Evolutionary conservation across 495 filamentous ascomycete species (phyloP), one percentile per base, ranked within the genome.

Genomic region (Chaetomium cochliodes): DNA sequence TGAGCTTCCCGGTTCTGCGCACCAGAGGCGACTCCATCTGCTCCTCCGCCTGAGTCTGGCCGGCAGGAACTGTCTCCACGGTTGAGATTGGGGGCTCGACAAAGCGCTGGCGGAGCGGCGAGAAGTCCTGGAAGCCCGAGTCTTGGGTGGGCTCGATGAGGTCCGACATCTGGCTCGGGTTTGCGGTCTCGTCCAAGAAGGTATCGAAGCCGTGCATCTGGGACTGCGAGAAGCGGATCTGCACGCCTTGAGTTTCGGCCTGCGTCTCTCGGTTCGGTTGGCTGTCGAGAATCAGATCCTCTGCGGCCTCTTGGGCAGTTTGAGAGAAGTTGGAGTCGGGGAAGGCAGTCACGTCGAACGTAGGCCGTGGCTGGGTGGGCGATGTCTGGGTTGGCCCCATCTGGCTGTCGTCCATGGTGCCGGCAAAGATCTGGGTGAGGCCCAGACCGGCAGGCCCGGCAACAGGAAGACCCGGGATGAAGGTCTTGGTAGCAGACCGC

Each of bases 381-480:
- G 74, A 77, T 42, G 63, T 63, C 30, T 65, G 59, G 5, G 67
- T 65, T 7, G 69, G 68, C 13, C 71, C 76, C 55, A 60, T 67
- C 72, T 81, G 77, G 63, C 84, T 86, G 39, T 90, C 85, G 55
- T 87, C 90, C 84, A 97, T 88, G 2, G 93, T 97, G 28, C 90
- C 92, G n/a, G 90, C 89, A 73, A 96, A 97, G 58, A 92, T 91
- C 73, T 97, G 93, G 5, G 92, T 96, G 56, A 96, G 81, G 49
- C 92, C 90, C 62, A 96, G 74, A 2, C 83, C 83, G 30, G 80
- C 84, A 44, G 87, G 84, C 28, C 80, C 80, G 64, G 79, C 79
- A 20, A 78, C 76, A 18, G 81, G 80, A 39, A 88, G 76, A 2
- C 83, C 84, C 25, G 84, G 87, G 65, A 90, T 86, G 70, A 83